A percentile compares a stretch with the other conserved stretches of the same genome.
Conservation (phyloP, 2,329 filamentous ascomycete genomes). For the Cladobotryum protrusum region DNA sequence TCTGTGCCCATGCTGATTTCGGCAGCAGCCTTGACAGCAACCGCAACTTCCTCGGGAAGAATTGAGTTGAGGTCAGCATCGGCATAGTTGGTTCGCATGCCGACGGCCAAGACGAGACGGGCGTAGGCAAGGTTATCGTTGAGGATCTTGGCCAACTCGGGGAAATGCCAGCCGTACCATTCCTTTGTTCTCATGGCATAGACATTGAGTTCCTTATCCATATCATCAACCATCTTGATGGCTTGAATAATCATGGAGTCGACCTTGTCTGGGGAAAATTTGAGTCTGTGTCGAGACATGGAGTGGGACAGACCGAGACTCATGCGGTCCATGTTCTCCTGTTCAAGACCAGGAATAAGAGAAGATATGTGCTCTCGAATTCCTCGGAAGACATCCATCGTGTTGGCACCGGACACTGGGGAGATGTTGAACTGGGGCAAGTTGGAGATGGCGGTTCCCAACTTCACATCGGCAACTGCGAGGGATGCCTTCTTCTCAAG, state of each 20-base stretch:
- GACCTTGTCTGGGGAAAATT: slow-evolving; percentile 97
- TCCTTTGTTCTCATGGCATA: slow-evolving; percentile 99
- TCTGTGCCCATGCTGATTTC: slow-evolving; percentile 99
- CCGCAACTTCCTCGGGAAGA: slow-evolving; percentile 91
- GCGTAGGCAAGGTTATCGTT: slow-evolving; percentile 96
- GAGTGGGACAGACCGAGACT: slow-evolving; percentile 94
- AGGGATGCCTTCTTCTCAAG: slow-evolving; percentile 96
- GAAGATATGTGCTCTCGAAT: slow-evolving; percentile 88
- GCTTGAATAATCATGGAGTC: slow-evolving; percentile 99
- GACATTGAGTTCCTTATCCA: slow-evolving; percentile 98
- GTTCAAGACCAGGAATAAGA: slow-evolving; percentile 80
- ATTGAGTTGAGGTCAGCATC: slow-evolving; percentile 79
- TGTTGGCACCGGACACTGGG: slow-evolving; percentile 57
- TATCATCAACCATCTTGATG: slow-evolving; percentile 85
- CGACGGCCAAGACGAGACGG: slow-evolving; percentile 79
- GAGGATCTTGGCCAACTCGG: slow-evolving; percentile 92
- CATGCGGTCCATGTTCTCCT: slow-evolving; percentile 88
- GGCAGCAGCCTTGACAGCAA: slow-evolving; percentile 83
- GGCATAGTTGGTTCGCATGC: slow-evolving; percentile 76
- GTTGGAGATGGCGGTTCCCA: slow-evolving; percentile 87
- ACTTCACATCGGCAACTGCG: slow-evolving; percentile 87
- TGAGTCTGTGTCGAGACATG: slow-evolving; percentile 93
- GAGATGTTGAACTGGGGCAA: slow-evolving; percentile 81
- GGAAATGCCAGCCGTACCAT: slow-evolving; percentile 99
- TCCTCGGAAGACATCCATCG: slow-evolving; percentile 82